Percentiles rank a stretch among this genome's conserved stretches.
Conservation (phyloP, 202 grass and related monocot genomes). For the Bolboschoenoplectus hybrid region DNA sequence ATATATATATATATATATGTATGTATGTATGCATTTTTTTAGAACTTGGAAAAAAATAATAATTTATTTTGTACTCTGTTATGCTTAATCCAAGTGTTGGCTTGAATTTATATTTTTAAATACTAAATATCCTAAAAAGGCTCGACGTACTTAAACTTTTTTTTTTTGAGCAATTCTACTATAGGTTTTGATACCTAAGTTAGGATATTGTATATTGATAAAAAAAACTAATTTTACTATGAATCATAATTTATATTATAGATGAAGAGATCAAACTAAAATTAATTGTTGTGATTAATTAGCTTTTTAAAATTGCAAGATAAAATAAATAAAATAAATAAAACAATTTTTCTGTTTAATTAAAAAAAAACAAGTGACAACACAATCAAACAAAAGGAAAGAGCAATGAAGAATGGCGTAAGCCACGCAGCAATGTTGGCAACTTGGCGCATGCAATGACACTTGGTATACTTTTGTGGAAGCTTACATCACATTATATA, state of each 20-base stretch:
- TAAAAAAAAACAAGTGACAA: not conserved
- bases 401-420: conserved; percentile 21
- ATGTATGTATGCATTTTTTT: not conserved
- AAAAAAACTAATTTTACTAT: too few species aligned
- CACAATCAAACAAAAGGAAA: conserved; percentile 15
- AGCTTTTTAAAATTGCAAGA: not conserved
- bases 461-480: not conserved
- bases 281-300: too few species aligned
- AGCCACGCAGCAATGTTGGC: not conserved
- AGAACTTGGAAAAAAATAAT: not conserved
- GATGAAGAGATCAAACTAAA: too few species aligned
- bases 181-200: not conserved
- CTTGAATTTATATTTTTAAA: not conserved
- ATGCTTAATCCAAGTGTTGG: not conserved
- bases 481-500: too few species aligned
- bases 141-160: too few species aligned
- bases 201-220: too few species aligned
- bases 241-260: too few species aligned
- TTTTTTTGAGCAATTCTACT: too few species aligned
- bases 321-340: not conserved
- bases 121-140: not conserved
- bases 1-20: too few species aligned
- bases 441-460: not conserved
- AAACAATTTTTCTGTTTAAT: not conserved
- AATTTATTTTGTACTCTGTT: not conserved